Evolutionary conservation across 768 basidiomycete genomes (phyloP).

Genomic region (Termitomyces sp.): DNA sequence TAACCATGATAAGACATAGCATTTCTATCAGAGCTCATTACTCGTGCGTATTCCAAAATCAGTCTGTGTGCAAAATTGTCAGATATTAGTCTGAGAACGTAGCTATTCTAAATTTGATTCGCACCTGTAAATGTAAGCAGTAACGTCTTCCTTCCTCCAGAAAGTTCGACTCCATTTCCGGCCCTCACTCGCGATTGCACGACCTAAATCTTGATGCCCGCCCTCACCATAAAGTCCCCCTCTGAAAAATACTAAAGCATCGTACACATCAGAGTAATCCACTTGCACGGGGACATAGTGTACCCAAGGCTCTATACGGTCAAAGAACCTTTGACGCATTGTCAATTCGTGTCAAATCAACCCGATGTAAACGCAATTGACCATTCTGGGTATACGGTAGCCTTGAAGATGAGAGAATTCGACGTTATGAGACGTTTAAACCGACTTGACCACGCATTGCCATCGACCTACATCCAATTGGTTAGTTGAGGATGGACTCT

Average conservation of each 20-base stretch:
- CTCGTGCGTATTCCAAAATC: constrained; percentile 22
- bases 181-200: constrained; percentile 16
- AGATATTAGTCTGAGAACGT: not conserved
- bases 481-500: not conserved
- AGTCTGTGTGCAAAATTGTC: constrained; percentile 12
- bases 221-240: constrained; percentile 41
- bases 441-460: constrained; percentile 52
- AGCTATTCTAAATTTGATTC: constrained; percentile 2
- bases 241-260: constrained; percentile 59
- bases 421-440: constrained; percentile 53
- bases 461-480: constrained; percentile 32
- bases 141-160: constrained; percentile 45
- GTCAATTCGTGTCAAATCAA: not conserved
- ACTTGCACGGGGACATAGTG: constrained; percentile 59
- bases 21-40: constrained; percentile 23
- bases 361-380: not conserved
- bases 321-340: constrained; percentile 12
- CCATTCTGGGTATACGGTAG: constrained; percentile 62
- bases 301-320: constrained; percentile 44
- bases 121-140: constrained; percentile 42
- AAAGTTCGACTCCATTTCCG: constrained; percentile 29
- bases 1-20: constrained; percentile 19
- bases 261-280: constrained; percentile 54
- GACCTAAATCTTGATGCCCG: constrained; percentile 46
- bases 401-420: constrained; percentile 53